A percentile compares a stretch with the other conserved stretches of the same genome.
Evolutionary conservation across 1,284 basidiomycete species (phyloP).

Genomic region (Caloboletus firmus): DNA sequence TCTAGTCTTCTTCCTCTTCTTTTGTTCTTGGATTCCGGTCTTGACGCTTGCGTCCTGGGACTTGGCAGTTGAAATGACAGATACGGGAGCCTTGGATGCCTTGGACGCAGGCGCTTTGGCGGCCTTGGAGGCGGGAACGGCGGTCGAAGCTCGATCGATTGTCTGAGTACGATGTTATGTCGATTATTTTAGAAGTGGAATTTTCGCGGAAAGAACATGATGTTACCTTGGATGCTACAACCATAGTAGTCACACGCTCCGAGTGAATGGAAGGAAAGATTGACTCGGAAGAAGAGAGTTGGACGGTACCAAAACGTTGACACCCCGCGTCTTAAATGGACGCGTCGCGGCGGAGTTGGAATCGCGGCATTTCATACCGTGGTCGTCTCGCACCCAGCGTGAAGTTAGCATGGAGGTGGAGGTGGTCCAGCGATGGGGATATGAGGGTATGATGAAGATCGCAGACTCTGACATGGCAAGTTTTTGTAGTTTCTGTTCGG

Average conservation of each 20-base stretch:
- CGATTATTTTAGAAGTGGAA: background rate
- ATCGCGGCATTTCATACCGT: background rate
- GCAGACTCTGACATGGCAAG: no score
- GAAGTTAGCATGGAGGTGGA: no score
- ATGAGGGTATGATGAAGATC: no score
- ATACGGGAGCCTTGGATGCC: slow-evolving; percentile 24
- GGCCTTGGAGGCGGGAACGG: slow-evolving; percentile 21
- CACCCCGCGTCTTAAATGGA: slow-evolving; percentile 18
- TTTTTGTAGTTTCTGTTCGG: no score
- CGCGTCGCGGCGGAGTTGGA: slow-evolving; percentile 26
- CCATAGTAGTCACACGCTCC: slow-evolving; percentile 2
- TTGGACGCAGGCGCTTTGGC: slow-evolving; percentile 27
- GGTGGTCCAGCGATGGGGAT: no score
- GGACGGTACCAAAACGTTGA: no score
- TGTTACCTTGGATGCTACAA: slow-evolving; percentile 7
- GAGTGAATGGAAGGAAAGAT: background rate
- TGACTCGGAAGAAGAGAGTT: background rate
- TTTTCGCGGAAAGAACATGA: background rate
- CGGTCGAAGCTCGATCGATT: background rate
- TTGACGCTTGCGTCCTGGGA: background rate
- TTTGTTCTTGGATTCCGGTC: slow-evolving; percentile 25
- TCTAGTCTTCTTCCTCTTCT: slow-evolving; percentile 34
- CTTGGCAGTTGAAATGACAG: slow-evolving; percentile 1
- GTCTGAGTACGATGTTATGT: background rate
- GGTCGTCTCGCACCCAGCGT: no score